These are phyloP conservation scores for Liquidambar formosana DNA, from an alignment of 164 flowering plant species.

Conservation along the genomic window DNA sequence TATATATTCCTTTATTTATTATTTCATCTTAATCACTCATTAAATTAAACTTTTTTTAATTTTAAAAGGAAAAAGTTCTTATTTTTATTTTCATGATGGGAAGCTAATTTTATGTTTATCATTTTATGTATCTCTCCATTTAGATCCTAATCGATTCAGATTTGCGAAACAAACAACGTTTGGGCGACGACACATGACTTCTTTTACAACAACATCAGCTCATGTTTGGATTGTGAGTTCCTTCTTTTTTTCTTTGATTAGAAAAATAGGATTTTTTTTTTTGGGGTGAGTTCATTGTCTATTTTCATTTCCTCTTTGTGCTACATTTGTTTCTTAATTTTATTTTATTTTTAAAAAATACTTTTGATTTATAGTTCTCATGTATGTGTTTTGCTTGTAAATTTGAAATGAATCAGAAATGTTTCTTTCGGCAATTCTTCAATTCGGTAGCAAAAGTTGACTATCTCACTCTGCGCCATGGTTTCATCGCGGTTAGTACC, in stretches of 20 bases:
- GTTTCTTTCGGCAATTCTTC: constrained; percentile 76
- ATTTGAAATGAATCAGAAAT: constrained; percentile 38
- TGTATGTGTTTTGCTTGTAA: too few species aligned
- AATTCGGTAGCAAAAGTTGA: constrained; percentile 65
- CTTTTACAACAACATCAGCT: constrained; percentile 25
- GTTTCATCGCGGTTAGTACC: constrained; percentile 50
- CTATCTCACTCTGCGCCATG: constrained; percentile 74
- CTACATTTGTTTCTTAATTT: background rate
- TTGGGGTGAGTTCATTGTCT: too few species aligned
- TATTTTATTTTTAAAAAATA: too few species aligned
- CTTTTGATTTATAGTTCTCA: too few species aligned
- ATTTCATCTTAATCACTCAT: too few species aligned
- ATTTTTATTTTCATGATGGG: background rate
- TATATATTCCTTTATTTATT: too few species aligned
- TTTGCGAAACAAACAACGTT: constrained; percentile 58
- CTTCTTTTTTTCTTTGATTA: background rate
- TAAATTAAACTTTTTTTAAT: too few species aligned
- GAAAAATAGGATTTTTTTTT: too few species aligned
- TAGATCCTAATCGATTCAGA: constrained; percentile 70
- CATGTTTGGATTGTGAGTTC: constrained; percentile 58
- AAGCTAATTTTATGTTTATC: background rate
- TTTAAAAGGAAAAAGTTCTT: too few species aligned
- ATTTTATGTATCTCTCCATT: background rate
- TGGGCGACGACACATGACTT: constrained; percentile 44
- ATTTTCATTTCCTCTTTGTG: background rate